Evolutionary conservation across 169 alveolate species (phyloP), one percentile per base, ranked within the genome.

Genomic region (Plasmodium chabaudi): DNA sequence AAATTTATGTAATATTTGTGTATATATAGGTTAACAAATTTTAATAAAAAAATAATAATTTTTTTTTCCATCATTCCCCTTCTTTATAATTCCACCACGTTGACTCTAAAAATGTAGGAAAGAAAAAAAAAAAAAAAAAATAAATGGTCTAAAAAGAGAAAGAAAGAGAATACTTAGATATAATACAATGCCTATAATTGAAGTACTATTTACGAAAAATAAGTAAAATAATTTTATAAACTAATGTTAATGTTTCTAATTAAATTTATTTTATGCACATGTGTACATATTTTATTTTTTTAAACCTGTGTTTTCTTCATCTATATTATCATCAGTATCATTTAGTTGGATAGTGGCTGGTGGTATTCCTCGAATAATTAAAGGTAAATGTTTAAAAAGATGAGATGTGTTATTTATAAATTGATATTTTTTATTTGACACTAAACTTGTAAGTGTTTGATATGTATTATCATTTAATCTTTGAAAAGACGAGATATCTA

Each of bases 41-140:
- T 34, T 34, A 7, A 34, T 34, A 34, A 34, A 27, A 34, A 34
- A 34, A 3, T 6, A 34, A 3, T 3, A 34, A 1, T 34, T 3
- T 3, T 34, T 34, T 34, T 34, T 34, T 34, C 7, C 5, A 3
- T 34, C 42, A 34, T 34, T 34, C 42, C 42, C 42, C 42, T 46
- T 77, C 17, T 23, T 63, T 77, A 57, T 64, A 77, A 69, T 77
- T 77, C 88, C 88, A 64, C 77, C 88, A 77, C 13, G 57, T 75
- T 34, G 88, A 64, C 57, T 77, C 88, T 77, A 25, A 17, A 77
- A 19, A 56, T 23, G 77, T 9, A 21, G 0, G 10, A 55, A 65
- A 34, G n/a, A 75, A 44, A 19, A 51, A 57, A 63, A 63, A 49
- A 27, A 55, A 49, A 61, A 25, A 27, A 9, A 34, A 39, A 12